Evolutionary conservation across 2,329 filamentous ascomycete species (phyloP), one percentile per base, ranked within the genome.

Genomic region (Sporothrix pallida): DNA sequence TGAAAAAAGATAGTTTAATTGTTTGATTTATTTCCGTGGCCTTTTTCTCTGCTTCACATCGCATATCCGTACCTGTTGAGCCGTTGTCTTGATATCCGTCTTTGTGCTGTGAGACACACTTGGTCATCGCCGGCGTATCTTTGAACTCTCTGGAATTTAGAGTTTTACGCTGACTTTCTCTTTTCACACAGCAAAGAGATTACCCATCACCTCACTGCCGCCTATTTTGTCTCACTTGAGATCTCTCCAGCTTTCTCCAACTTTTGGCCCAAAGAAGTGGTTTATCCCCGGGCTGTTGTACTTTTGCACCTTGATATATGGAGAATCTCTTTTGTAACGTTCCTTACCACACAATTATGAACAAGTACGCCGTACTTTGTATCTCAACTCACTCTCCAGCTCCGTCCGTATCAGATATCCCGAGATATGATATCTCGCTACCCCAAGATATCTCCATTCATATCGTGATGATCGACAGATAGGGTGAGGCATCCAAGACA

Each of bases 61-160:
- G 12, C 60, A 20, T 46, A 12, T 62, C 42, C 62, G 20, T 60
- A 46, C n/a, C 52, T 60, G 52, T 70, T 13, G 67, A 26, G 23
- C 23, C 23, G 23, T 42, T 13, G 67, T 26, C 26, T 54, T n/a
- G 60, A 23, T 65, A 23, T 42, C 63, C 12, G n/a, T 42, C 54
- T 69, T 54, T 70, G 48, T 56, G 31, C 13, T 70, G 68, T 70
- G 68, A 60, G 50, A 70, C 52, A 70, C 10, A 31, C 52, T 70
- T 70, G 68, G 37, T 70, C 31, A 58, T 70, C 68, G 31, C 67
- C 26, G 46, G 50, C 8, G 8, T 7, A 37, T 37, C 31, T 37
- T 37, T 37, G 13, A 17, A 12, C 20, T 20, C 23, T 10, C 56
- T 50, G 70, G 54, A 10, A 26, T n/a, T 17, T 50, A 17, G 15